phyloP scores from a whole-genome alignment of 768 basidiomycete genomes.

The Rhodocollybia butyracea region DNA sequence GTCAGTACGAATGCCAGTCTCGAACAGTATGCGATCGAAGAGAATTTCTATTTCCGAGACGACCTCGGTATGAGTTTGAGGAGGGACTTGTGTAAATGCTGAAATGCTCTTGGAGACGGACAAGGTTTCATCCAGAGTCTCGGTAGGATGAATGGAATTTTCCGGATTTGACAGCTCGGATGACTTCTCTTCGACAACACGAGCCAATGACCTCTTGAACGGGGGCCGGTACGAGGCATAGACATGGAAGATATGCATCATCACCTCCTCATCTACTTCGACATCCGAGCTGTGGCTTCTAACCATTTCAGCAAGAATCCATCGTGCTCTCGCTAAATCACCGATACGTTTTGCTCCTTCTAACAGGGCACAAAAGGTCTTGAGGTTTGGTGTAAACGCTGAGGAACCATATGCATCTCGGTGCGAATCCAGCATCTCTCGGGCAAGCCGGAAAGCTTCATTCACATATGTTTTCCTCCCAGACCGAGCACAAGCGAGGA shows the following conservation, averaged over 20 bases:
- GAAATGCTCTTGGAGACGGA: conserved; percentile 4
- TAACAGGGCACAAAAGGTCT: conserved; percentile 80
- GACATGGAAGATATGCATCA: conserved; percentile 84
- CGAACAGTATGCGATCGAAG: conserved; percentile 56
- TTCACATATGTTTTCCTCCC: conserved; percentile 63
- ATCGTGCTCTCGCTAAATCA: conserved; percentile 77
- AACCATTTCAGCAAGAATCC: conserved; percentile 89
- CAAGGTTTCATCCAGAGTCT: too few relatives aligned
- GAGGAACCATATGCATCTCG: conserved; percentile 61
- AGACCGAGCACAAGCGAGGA: conserved; percentile 73
- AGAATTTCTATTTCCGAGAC: conserved; percentile 65
- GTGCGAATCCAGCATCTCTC: conserved; percentile 82
- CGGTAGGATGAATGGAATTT: too few relatives aligned
- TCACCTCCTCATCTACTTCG: conserved; percentile 59
- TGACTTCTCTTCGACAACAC: conserved; percentile 30
- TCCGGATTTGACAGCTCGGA: not conserved
- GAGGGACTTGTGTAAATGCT: conserved; percentile 55
- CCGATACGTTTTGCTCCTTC: conserved; percentile 88
- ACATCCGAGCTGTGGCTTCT: conserved; percentile 23
- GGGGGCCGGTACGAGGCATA: conserved; percentile 81
- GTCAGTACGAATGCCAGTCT: conserved; percentile 21
- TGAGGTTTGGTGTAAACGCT: conserved; percentile 55
- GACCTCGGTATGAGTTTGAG: conserved; percentile 72
- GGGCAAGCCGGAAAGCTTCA: conserved; percentile 81
- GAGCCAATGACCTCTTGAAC: conserved; percentile 51